Base-by-base conservation (phyloP, 108 stramenopile genomes). In the Cyclotella atomus region DNA sequence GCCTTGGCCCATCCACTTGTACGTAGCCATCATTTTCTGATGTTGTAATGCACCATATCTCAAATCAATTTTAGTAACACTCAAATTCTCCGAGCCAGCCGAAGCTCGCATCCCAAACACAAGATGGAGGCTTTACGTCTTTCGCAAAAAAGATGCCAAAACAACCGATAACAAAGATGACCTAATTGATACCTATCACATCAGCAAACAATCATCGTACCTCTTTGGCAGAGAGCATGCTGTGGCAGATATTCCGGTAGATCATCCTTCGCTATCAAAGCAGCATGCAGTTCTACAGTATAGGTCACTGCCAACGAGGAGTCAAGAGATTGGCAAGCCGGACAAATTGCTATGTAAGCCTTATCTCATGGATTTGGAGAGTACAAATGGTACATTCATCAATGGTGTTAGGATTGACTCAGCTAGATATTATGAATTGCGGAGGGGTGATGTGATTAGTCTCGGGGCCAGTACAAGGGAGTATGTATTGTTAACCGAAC, bases 251-350 rank as follows among this genome's bases (percentile, higher is more conserved):
- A 87, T 99, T 60, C 85, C 74, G 24, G 75, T 96, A 28, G 72
- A 78, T 30, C 97, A 99, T 87, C 87, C 91, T 2, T 87, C 86
- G 33, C 81, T 94, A 68, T 93, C 91, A 6, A 83, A 84, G 30
- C 99, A 99, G 82, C 99, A 99, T 75, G 95, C 96, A n/a, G 98
- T 98, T 2, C 55, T 99, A 27, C 99, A 99, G 76, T 98, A 91
- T 86, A 89, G 99, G 1, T 86, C 89, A 15, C 34, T 91, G 33
- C 74, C 81, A 10, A 24, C 65, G 1, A 82, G 59, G 54, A 12
- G 30, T 20, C 68, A 59, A 2, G 70, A n/a, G n/a, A n/a, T 44
- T 16, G 68, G 69, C 0, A 62, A 29, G 17, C 57, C 72, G 45
- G 43, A 59, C 17, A 84, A 84, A 53, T 32, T 87, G 15, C 73